phyloP scores from a whole-genome alignment of 805 yeast genomes.

The Saccharomycopsis fibuligera region DNA sequence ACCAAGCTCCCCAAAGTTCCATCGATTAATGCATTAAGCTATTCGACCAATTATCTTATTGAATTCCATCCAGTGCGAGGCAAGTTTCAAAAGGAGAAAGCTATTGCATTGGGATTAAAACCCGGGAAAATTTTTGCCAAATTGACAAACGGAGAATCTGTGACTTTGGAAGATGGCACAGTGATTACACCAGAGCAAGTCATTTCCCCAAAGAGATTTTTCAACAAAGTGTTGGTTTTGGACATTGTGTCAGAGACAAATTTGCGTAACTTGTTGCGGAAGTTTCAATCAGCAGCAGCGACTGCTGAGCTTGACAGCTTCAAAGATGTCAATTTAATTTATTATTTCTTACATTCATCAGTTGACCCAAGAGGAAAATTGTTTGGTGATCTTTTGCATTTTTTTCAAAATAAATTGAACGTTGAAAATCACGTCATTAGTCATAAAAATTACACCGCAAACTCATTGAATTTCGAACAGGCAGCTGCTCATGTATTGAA shows the following conservation, averaged over 20 bases:
- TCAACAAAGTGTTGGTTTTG: slow-evolving; percentile 56
- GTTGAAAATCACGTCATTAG: slow-evolving; percentile 53
- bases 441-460: slow-evolving; percentile 60
- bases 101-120: slow-evolving; percentile 62
- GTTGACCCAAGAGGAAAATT: slow-evolving; percentile 38
- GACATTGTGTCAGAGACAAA: slow-evolving; percentile 63
- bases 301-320: slow-evolving; percentile 14
- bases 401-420: slow-evolving; percentile 38
- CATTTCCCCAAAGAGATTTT: slow-evolving; percentile 50
- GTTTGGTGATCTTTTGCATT: slow-evolving; percentile 42
- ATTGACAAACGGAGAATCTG: slow-evolving; percentile 53
- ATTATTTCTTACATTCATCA: slow-evolving; percentile 69
- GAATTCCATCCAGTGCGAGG: slow-evolving; percentile 68
- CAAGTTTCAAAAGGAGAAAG: slow-evolving; percentile 60
- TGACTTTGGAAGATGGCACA: slow-evolving; percentile 54
- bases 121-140: slow-evolving; percentile 52
- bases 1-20: slow-evolving; percentile 29
- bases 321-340: slow-evolving; percentile 46
- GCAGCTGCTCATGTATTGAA: slow-evolving; percentile 49
- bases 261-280: slow-evolving; percentile 26
- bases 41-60: slow-evolving; percentile 63
- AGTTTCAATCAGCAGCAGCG: too few species aligned
- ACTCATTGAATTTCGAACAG: slow-evolving; percentile 52
- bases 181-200: slow-evolving; percentile 65
- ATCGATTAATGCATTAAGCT: slow-evolving; percentile 19